Evolutionary conservation across 2,329 filamentous ascomycete species (phyloP), one percentile per base, ranked within the genome.

Genomic region (Microsporum canis): DNA sequence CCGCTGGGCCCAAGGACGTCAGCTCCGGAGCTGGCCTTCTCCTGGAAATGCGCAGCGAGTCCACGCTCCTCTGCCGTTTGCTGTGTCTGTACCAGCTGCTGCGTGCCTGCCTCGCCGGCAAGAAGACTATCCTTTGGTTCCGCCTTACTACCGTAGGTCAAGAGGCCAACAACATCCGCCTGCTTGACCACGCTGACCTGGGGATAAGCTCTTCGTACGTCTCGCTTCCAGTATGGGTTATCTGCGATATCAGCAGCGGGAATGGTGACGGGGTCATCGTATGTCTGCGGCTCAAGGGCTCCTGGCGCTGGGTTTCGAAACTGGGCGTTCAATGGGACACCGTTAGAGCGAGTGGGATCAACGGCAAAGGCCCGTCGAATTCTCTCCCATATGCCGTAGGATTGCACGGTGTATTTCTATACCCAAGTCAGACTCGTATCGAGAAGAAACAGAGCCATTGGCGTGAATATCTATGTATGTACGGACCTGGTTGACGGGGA

Each of bases 151-250:
- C 94, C 94, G 51, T 97, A 85, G 33, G 82, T 86, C 71, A 99
- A 80, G 68, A 99, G 83, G 47, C 87, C 88, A 29, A 94, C 94
- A 58, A 90, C 86, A 74, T 97, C 88, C 55, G 84, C 84, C 79
- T 97, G 94, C 63, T 80, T 86, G 64, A 99, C 83, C 53, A 89
- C 85, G 71, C 88, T 92, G 61, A 88, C 81, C 68, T 81, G 82
- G 36, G 94, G 88, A 78, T 97, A 97, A 69, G 81, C 82, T 69
- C 94, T 84, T 68, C 94, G 88, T 64, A 79, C 75, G 72, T 99
- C 94, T 70, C 94, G 91, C 82, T 95, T 95, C 90, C 91, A 99
- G 80, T 96, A 95, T 41, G 90, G 85, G 78, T 95, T 95, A 75
- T 92, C 89, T 69, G 90, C 90, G 69, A 95, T 86, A 73, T 95